These are phyloP conservation scores for Talaromyces verruculosus DNA, from an alignment of 2,329 filamentous ascomycete genomes.

Conservation along the genomic window DNA sequence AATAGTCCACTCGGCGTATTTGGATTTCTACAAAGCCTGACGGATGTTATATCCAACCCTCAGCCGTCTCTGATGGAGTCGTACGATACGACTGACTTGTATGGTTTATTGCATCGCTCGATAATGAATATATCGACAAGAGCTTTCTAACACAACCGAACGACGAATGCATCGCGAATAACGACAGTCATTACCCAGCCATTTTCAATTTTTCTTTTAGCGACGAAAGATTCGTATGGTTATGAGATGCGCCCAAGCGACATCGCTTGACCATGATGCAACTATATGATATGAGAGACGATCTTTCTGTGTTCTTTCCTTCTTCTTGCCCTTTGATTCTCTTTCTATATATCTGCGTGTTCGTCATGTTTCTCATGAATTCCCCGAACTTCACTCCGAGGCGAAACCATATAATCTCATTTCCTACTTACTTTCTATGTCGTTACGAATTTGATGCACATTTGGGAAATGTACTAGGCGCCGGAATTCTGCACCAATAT, in stretches of 20 bases:
- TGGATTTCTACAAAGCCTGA: constrained; percentile 1
- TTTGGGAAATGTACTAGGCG: too few relatives aligned
- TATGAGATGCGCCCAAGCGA: background rate
- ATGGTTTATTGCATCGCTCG: background rate
- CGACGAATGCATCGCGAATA: background rate
- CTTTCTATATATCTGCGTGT: background rate
- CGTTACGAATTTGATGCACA: background rate
- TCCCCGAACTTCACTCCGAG: background rate
- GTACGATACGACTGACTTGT: constrained; percentile 7
- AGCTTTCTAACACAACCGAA: background rate
- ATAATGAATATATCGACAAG: background rate
- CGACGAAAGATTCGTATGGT: background rate
- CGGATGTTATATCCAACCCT: constrained; percentile 10
- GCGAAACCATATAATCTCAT: background rate
- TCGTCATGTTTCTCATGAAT: background rate
- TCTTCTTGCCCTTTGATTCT: background rate
- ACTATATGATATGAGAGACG: background rate
- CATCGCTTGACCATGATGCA: background rate
- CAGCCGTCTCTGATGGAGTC: background rate
- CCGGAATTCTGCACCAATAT: too few relatives aligned
- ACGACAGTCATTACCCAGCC: constrained; percentile 1
- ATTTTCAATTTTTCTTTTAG: background rate
- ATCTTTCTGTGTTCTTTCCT: background rate
- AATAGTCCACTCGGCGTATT: background rate
- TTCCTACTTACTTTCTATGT: background rate